phyloP scores from a whole-genome alignment of 2,329 filamentous ascomycete species.

The Colletotrichum navitas region DNA sequence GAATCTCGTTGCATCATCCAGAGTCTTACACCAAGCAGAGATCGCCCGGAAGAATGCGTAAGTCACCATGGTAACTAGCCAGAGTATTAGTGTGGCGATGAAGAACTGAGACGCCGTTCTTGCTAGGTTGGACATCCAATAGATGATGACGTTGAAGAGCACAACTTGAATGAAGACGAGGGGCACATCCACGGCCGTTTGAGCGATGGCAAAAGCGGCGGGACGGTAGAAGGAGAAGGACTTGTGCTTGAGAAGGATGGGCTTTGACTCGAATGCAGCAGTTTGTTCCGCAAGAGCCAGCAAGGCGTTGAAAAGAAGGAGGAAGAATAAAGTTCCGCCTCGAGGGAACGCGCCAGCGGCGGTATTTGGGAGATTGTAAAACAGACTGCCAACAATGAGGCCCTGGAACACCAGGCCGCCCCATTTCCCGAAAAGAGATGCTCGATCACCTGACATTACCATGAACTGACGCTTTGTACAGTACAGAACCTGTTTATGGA shows the following conservation, averaged over 20 bases:
- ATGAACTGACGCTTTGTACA: slow-evolving; percentile 55
- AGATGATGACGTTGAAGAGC: slow-evolving; percentile 71
- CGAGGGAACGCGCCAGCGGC: slow-evolving; percentile 68
- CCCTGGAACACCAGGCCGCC: slow-evolving; percentile 51
- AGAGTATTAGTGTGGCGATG: slow-evolving; percentile 68
- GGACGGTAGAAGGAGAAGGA: slow-evolving; percentile 77
- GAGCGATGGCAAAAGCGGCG: slow-evolving; percentile 64
- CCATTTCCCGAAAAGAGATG: slow-evolving; percentile 52
- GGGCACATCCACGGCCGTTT: slow-evolving; percentile 60
- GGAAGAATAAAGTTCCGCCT: slow-evolving; percentile 72
- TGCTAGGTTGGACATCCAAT: slow-evolving; percentile 69
- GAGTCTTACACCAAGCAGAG: slow-evolving; percentile 61
- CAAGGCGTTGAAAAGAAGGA: slow-evolving; percentile 73
- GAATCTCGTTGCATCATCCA: slow-evolving; percentile 57
- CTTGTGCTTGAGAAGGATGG: slow-evolving; percentile 78
- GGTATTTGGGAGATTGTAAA: slow-evolving; percentile 49
- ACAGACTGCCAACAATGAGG: slow-evolving; percentile 51
- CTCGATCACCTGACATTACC: slow-evolving; percentile 52
- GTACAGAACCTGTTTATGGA: slow-evolving; percentile 62
- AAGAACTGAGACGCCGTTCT: slow-evolving; percentile 72
- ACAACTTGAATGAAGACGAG: slow-evolving; percentile 69
- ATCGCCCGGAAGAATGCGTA: slow-evolving; percentile 66
- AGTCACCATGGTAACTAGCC: slow-evolving; percentile 65
- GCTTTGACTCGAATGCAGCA: slow-evolving; percentile 70
- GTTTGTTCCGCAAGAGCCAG: slow-evolving; percentile 72